These are phyloP conservation scores for Ochetophila trinervis DNA, from an alignment of 306 rosid genomes.

Conservation along the genomic window DNA sequence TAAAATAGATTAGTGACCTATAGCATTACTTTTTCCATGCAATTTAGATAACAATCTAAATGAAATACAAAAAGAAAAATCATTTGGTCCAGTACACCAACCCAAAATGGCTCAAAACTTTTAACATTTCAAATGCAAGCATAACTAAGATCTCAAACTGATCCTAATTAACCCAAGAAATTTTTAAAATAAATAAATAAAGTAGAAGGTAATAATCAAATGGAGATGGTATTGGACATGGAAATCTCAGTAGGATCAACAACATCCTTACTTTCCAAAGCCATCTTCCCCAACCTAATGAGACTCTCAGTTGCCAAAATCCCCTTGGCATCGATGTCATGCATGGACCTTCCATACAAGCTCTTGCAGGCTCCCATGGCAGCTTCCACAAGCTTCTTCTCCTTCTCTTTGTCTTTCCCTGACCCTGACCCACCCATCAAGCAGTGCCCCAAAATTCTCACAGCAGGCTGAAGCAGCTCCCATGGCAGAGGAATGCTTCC, in stretches of 20 bases:
- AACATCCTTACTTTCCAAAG: not conserved
- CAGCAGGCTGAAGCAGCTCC: constrained; percentile 60
- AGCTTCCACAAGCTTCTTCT: constrained; percentile 21
- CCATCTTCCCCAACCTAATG: constrained; percentile 39
- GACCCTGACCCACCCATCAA: constrained; percentile 44
- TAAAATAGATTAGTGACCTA: too few species aligned
- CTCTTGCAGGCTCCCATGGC: constrained; percentile 51
- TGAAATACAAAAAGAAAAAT: too few species aligned
- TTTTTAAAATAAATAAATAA: too few species aligned
- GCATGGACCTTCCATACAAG: constrained; percentile 57
- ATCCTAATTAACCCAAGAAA: too few species aligned
- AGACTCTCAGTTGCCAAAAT: constrained; percentile 64
- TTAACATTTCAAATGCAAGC: too few species aligned
- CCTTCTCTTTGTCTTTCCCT: not conserved
- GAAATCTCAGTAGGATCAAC: constrained; percentile 33
- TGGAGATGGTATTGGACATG: constrained; percentile 11
- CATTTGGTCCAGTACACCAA: too few species aligned
- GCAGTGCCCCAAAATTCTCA: constrained; percentile 66
- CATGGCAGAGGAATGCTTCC: constrained; percentile 67
- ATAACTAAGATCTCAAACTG: too few species aligned
- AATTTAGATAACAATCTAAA: too few species aligned
- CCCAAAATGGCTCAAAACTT: too few species aligned
- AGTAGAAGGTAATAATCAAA: too few species aligned
- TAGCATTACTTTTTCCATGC: too few species aligned
- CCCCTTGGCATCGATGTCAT: constrained; percentile 60